Evolutionary conservation across 1,139 yeast genomes (phyloP).

Genomic region (Magnusiomyces magnusii): DNA sequence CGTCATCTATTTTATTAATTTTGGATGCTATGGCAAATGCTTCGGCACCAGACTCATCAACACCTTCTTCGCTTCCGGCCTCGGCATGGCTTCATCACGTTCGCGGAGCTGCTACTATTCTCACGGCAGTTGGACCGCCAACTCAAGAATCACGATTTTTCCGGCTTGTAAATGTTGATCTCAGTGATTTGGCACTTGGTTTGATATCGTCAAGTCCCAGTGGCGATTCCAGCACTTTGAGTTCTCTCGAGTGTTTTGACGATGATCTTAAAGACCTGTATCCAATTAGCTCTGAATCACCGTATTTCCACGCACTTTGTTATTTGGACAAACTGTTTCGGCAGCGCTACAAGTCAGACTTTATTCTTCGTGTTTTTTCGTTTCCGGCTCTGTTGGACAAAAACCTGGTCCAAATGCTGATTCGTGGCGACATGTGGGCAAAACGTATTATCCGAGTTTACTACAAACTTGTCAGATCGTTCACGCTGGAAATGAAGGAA

Average conservation of each 20-base stretch:
- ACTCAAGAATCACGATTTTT: slow-evolving; percentile 50
- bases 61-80: slow-evolving; percentile 57
- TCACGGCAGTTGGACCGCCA: slow-evolving; percentile 94
- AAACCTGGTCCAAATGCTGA: slow-evolving; percentile 61
- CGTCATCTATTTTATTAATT: slow-evolving; percentile 78
- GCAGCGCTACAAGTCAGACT: slow-evolving; percentile 78
- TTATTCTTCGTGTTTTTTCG: slow-evolving; percentile 79
- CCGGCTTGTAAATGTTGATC: slow-evolving; percentile 46
- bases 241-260: slow-evolving; percentile 73
- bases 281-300: slow-evolving; percentile 77
- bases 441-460: slow-evolving; percentile 87
- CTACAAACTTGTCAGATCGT: slow-evolving; percentile 70
- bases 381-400: slow-evolving; percentile 89
- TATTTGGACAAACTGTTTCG: slow-evolving; percentile 72
- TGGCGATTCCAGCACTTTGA: neutral
- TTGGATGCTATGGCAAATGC: slow-evolving; percentile 96
- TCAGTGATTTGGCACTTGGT: slow-evolving; percentile 53
- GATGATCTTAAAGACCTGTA: slow-evolving; percentile 75
- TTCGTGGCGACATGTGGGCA: slow-evolving; percentile 79
- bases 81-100: slow-evolving; percentile 97
- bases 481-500: slow-evolving; percentile 80
- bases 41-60: slow-evolving; percentile 45
- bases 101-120: slow-evolving; percentile 91
- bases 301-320: slow-evolving; percentile 78
- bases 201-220: slow-evolving; percentile 1